Percentiles rank a stretch among this genome's conserved stretches.
Conservation (phyloP, 768 basidiomycete genomes). For the Lyophyllum atratum region DNA sequence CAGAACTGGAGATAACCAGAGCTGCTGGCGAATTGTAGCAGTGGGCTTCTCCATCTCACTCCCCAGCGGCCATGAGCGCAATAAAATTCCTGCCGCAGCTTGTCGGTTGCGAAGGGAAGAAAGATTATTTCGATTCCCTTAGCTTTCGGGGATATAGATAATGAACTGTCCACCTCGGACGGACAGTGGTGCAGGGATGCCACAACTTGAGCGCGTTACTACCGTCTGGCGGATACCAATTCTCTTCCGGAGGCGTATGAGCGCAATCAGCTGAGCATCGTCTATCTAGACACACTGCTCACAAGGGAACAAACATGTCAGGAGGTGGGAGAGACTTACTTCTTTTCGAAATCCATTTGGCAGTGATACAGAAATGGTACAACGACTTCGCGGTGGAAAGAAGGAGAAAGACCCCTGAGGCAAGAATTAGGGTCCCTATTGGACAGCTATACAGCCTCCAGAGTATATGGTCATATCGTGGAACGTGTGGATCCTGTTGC, state of each 20-base stretch:
- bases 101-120: neutral
- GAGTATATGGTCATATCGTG: neutral
- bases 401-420: neutral
- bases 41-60: too few species aligned
- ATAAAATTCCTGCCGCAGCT: neutral
- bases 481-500: neutral
- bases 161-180: neutral
- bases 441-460: conserved; percentile 1
- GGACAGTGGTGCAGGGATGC: neutral
- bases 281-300: neutral
- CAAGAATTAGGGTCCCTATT: neutral
- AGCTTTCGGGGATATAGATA: neutral
- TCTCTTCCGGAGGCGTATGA: neutral
- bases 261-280: neutral
- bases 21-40: too few species aligned
- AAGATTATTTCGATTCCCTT: neutral
- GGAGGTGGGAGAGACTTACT: neutral
- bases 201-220: conserved; percentile 7
- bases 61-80: too few species aligned
- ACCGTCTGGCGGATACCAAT: neutral
- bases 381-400: too few species aligned
- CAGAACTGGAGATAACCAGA: neutral
- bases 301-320: neutral
- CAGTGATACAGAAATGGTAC: neutral
- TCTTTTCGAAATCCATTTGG: neutral